Conservation (phyloP, 306 rosid species). For the Parietaria judaica region DNA sequence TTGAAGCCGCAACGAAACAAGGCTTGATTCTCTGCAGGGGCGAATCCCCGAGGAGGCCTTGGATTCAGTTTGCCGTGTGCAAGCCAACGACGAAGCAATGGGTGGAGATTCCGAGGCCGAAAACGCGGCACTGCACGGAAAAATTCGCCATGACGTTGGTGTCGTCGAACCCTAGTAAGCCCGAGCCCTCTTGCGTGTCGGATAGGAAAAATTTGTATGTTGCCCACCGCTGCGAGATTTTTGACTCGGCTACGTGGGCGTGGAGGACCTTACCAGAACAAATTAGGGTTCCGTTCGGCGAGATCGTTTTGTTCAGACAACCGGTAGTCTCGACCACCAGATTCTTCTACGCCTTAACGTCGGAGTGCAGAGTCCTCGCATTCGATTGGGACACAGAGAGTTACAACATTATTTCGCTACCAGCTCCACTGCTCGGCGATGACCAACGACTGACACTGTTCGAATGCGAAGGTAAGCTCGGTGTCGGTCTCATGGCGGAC, state of each 20-base stretch:
- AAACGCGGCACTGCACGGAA: background rate
- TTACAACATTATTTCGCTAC: background rate
- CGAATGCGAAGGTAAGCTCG: conserved; percentile 5
- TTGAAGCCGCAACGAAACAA: background rate
- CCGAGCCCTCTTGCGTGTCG: background rate
- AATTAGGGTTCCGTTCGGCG: background rate
- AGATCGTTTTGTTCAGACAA: background rate
- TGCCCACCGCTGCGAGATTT: background rate
- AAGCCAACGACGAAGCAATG: conserved; percentile 11
- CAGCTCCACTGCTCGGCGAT: background rate
- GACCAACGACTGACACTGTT: background rate
- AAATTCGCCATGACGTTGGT: background rate
- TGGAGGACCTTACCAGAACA: background rate
- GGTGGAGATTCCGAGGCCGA: conserved; percentile 1
- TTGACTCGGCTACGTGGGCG: conserved; percentile 7
- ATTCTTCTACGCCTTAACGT: background rate
- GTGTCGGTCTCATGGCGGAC: background rate
- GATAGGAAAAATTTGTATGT: background rate
- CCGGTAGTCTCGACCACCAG: background rate
- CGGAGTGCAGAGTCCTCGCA: background rate
- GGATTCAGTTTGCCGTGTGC: background rate
- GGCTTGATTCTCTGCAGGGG: background rate
- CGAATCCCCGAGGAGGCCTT: background rate
- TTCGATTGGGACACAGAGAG: background rate
- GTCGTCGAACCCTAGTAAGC: background rate